These are phyloP conservation scores for Eimeria acervulina DNA, from an alignment of 169 alveolate genomes.

Conservation along the genomic window DNA sequence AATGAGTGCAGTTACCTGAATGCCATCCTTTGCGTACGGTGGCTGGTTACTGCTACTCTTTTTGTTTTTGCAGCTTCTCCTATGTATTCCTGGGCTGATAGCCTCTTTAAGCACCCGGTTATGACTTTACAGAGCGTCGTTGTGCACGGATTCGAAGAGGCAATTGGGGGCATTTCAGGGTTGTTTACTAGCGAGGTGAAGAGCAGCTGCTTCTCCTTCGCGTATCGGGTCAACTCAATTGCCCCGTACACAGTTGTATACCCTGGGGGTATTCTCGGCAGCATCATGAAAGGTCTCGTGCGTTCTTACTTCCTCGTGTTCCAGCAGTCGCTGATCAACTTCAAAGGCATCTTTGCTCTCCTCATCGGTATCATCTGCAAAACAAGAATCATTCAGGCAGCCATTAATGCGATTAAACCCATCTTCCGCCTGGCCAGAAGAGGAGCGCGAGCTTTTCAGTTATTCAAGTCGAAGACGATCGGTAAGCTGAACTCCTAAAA, in stretches of 20 bases:
- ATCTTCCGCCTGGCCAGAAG: conserved; percentile 50
- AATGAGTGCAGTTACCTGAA: neutral
- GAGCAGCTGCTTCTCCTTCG: conserved; percentile 74
- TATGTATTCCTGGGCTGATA: conserved; percentile 69
- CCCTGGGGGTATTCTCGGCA: conserved; percentile 81
- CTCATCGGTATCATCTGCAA: conserved; percentile 71
- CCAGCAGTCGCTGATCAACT: conserved; percentile 63
- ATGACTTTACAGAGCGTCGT: conserved; percentile 36
- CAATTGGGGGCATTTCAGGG: conserved; percentile 43
- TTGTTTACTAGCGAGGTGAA: conserved; percentile 44
- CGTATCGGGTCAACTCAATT: conserved; percentile 48
- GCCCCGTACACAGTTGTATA: conserved; percentile 50
- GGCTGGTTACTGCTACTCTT: neutral
- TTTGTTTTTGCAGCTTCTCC: conserved; percentile 62
- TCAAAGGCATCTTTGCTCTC: conserved; percentile 69
- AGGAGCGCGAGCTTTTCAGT: conserved; percentile 13
- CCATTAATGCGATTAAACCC: conserved; percentile 13
- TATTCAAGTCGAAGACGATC: conserved; percentile 21
- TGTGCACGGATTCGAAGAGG: conserved; percentile 63
- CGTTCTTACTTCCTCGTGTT: conserved; percentile 75
- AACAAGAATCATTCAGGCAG: conserved; percentile 50
- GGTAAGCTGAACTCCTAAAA: neutral
- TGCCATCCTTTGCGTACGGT: neutral
- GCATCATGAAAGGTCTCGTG: conserved; percentile 58
- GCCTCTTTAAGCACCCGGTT: conserved; percentile 10